Evolutionary conservation across 352 stramenopile genomes (phyloP).

Genomic region (Globisporangium irregulare): DNA sequence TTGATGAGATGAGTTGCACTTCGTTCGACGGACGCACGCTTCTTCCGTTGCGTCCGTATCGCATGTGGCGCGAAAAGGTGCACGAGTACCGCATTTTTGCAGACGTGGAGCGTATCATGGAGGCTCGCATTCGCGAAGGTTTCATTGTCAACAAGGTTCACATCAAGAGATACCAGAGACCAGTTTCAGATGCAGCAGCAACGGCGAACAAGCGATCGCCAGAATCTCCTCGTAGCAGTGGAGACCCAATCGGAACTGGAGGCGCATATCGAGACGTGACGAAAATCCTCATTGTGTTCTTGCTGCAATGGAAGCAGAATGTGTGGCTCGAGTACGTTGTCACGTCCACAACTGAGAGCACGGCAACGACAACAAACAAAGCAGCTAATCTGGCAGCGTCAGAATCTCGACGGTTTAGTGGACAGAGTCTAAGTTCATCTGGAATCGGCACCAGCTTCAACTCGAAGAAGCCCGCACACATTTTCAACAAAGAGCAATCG

Average conservation of each 20-base stretch:
- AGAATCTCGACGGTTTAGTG: conserved; percentile 9
- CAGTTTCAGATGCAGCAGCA: conserved; percentile 19
- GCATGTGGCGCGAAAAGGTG: conserved; percentile 86
- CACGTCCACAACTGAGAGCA: conserved; percentile 56
- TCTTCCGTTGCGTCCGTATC: conserved; percentile 69
- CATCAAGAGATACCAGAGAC: conserved; percentile 47
- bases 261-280: conserved; percentile 31
- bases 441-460: conserved; percentile 19
- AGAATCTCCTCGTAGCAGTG: conserved; percentile 4
- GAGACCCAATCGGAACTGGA: conserved; percentile 7
- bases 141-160: conserved; percentile 84
- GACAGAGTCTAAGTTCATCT: conserved; percentile 8
- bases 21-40: conserved; percentile 66
- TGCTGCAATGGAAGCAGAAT: conserved; percentile 87
- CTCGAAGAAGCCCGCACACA: conserved; percentile 23
- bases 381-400: background rate
- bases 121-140: conserved; percentile 76
- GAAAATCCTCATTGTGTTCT: conserved; percentile 78
- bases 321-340: conserved; percentile 89
- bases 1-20: conserved; percentile 66
- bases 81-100: conserved; percentile 87
- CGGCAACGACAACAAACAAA: conserved; percentile 5
- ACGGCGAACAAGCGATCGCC: conserved; percentile 12
- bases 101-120: conserved; percentile 76
- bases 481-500: conserved; percentile 42